Base-by-base conservation (phyloP, 305 asterid species). In the Petunia hybrid region DNA sequence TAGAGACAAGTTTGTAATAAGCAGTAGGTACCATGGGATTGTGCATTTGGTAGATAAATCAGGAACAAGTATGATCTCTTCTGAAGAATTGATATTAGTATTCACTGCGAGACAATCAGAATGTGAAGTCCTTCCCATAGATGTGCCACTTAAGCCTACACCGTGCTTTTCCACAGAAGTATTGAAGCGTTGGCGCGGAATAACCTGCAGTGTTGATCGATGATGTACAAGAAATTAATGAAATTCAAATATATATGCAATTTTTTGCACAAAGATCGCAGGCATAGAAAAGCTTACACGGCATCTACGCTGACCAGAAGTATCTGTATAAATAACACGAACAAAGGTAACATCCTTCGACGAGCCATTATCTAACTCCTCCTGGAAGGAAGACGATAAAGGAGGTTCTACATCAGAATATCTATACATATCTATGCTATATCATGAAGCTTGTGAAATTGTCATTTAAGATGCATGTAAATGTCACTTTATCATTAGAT, bases 301-400 rank as follows among this genome's bases (percentile, higher is more conserved):
- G 31, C 99, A 96, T 81, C 98, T 89, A 51, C 89, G 97, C 86
- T 96, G 99, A 71, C 99, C 99, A 84, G 97, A 94, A 82, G 93
- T 84, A 88, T 95, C 99, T 70, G 90, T 82, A 98, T 98, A 95
- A 42, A 95, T 83, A 76, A 95, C 53, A 82, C 97, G 98, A 78
- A 94, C 93, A 88, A 91, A 89, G 75, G 84, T 80, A 83, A 86
- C 80, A 73, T 82, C 91, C 76, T 88, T 59, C 8, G 22, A 53
- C 53, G 2, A 13, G 31, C 61, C 70, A 80, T 48, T 73, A n/a
- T n/a, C n/a, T 38, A 16, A 62, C 76, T 79, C 81, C 85, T 82
- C 84, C 87, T 70, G 84, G 70, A 80, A 40, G 78, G 63, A 55
- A 39, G 83, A 83, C 82, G 81, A 80, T 67, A 83, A 77, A 73